These are phyloP conservation scores for Crithidia thermophila DNA, from an alignment of 208 protist genomes.

Conservation along the genomic window DNA sequence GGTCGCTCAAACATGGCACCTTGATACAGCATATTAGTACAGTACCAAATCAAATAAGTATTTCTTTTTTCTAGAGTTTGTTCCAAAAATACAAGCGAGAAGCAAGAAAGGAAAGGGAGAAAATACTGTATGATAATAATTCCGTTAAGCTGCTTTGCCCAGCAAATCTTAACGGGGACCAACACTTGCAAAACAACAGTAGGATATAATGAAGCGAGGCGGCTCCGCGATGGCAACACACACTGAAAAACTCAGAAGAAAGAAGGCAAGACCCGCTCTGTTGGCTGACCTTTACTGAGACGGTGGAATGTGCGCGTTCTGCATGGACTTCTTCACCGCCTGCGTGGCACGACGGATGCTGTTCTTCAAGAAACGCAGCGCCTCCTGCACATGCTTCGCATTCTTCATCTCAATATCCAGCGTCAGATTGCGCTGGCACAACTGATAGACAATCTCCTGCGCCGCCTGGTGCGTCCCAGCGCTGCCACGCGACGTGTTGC, in stretches of 20 bases:
- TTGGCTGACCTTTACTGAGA: not conserved
- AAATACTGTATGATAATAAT: not conserved
- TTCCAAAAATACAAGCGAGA: no score
- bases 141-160: no score
- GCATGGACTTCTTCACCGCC: slow-evolving; percentile 53
- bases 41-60: no score
- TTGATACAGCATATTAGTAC: no score
- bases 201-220: no score
- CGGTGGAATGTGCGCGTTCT: slow-evolving; percentile 17
- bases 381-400: slow-evolving; percentile 39
- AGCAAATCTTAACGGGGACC: no score
- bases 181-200: no score
- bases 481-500: slow-evolving; percentile 35
- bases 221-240: no score
- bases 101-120: not conserved
- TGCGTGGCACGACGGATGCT: slow-evolving; percentile 42
- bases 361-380: slow-evolving; percentile 35
- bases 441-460: slow-evolving; percentile 28
- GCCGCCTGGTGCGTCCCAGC: slow-evolving; percentile 7
- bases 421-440: slow-evolving; percentile 30
- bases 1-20: no score
- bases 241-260: no score
- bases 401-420: slow-evolving; percentile 56
- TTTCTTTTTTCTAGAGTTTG: no score
- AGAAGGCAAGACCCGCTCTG: no score